Evolutionary conservation across 495 filamentous ascomycete genomes (phyloP).

Genomic region (Aspergillus homomorphus): DNA sequence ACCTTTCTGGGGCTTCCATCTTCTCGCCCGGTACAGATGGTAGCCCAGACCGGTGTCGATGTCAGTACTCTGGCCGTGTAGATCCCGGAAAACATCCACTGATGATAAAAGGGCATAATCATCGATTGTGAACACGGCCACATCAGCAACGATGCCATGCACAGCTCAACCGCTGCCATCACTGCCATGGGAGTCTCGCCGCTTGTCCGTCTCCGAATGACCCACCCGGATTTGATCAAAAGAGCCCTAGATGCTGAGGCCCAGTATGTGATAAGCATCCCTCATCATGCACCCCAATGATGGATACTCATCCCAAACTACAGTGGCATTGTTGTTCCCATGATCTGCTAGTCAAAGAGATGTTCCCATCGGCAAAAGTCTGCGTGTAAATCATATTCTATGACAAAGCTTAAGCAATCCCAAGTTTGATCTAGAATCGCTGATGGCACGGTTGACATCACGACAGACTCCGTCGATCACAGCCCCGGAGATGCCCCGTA

Average conservation of each 20-base stretch:
- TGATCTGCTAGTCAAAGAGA: too few relatives aligned
- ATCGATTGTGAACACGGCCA: conserved; percentile 31
- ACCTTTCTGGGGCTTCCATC: conserved; percentile 35
- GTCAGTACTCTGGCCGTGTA: conserved; percentile 3
- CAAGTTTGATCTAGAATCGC: too few relatives aligned
- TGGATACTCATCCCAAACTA: background rate
- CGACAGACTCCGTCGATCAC: conserved; percentile 26
- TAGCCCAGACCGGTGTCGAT: conserved; percentile 33
- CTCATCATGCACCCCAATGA: background rate
- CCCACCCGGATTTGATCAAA: conserved; percentile 31
- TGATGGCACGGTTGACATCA: conserved; percentile 21
- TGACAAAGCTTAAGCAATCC: too few relatives aligned
- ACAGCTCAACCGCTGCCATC: conserved; percentile 73
- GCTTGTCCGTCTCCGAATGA: conserved; percentile 65
- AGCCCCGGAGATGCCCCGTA: conserved; percentile 19
- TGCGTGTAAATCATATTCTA: conserved; percentile 48
- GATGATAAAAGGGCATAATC: conserved; percentile 24
- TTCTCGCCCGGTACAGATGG: conserved; percentile 28
- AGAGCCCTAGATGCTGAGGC: conserved; percentile 58
- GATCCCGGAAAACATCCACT: background rate
- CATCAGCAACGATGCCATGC: conserved; percentile 69
- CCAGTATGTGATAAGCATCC: conserved; percentile 55
- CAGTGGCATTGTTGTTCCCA: conserved; percentile 56
- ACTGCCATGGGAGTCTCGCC: conserved; percentile 64
- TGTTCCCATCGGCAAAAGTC: conserved; percentile 67